Evolutionary conservation across 305 asterid genomes (phyloP).

Genomic region (Ruellia speciosa): DNA sequence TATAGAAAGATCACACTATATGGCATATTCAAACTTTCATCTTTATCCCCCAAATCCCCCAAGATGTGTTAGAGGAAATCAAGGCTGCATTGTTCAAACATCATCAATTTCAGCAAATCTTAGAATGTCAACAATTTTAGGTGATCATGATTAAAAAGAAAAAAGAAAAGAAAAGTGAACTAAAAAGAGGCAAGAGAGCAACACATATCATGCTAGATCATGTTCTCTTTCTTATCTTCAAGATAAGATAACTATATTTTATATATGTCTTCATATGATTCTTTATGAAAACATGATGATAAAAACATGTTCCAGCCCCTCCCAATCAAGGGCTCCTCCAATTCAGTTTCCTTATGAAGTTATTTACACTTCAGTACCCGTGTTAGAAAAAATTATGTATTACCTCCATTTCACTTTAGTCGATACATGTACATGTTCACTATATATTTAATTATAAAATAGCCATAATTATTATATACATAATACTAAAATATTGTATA

Average conservation of each 20-base stretch:
- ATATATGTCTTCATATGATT: not conserved
- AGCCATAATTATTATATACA: too few species aligned
- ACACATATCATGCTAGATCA: constrained; percentile 20
- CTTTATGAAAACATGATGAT: constrained; percentile 15
- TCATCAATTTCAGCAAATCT: not conserved
- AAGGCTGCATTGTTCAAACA: not conserved
- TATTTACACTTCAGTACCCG: too few species aligned
- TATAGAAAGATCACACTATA: not conserved
- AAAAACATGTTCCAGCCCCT: constrained; percentile 17
- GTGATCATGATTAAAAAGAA: not conserved
- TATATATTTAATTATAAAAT: too few species aligned
- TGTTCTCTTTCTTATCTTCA: constrained; percentile 24
- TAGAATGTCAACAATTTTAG: not conserved
- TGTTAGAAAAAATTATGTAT: not conserved
- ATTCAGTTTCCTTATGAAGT: too few species aligned
- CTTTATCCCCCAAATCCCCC: not conserved
- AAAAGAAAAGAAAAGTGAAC: too few species aligned
- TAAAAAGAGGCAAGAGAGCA: constrained; percentile 27
- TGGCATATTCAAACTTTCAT: not conserved
- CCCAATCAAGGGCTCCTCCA: too few species aligned
- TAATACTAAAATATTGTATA: too few species aligned
- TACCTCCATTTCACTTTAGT: not conserved
- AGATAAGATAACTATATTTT: constrained; percentile 17
- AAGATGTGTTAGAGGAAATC: not conserved
- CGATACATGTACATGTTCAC: too few species aligned